Evolutionary conservation across 305 asterid genomes (phyloP), one percentile per base, ranked within the genome.

Genomic region (Fraxinus nigra): DNA sequence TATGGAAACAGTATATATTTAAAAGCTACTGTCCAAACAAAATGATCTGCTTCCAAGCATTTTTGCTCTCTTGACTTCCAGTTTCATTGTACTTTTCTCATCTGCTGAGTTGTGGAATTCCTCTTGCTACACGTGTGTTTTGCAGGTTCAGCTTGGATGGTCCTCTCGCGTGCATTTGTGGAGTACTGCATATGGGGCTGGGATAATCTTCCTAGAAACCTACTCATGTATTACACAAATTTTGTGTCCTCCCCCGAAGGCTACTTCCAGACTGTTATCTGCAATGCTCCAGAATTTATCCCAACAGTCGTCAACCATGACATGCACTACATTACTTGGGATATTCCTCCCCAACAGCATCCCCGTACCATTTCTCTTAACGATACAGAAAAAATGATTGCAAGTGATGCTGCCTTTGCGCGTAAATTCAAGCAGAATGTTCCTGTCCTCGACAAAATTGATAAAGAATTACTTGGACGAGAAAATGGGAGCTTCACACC

Each of bases 121-220:
- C 73, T 65, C 1, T 65, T 65, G 73, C 35, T 65, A 28, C n/a
- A 65, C 35, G 13, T 26, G n/a, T 11, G 7, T 65, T 75, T 78
- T 82, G 81, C 94, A 95, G 99, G 99, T 79, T 95, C 98, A 5
- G 99, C 98, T 5, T 95, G 99, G 99, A 93, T 91, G 96, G 82
- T 95, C 82, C 86, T 94, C 78, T 94, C 99, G 2, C 94, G 98
- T 1, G 87, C 94, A 14, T 94, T 93, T 34, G 93, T 91, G 3
- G 98, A 95, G 80, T 93, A 94, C 90, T 85, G 92, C 88, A 86
- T 95, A 79, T 91, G 95, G 98, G 99, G 99, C 61, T 95, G 97
- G 95, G 99, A 95, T 76, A 95, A 94, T 87, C 97, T 95, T 63
- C 99, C 99, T 2, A 86, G 99, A 85, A 94, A 92, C 77, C 88